Base-by-base conservation (phyloP, 2,329 filamentous ascomycete species). In the Aspergillus puulaauensis region DNA sequence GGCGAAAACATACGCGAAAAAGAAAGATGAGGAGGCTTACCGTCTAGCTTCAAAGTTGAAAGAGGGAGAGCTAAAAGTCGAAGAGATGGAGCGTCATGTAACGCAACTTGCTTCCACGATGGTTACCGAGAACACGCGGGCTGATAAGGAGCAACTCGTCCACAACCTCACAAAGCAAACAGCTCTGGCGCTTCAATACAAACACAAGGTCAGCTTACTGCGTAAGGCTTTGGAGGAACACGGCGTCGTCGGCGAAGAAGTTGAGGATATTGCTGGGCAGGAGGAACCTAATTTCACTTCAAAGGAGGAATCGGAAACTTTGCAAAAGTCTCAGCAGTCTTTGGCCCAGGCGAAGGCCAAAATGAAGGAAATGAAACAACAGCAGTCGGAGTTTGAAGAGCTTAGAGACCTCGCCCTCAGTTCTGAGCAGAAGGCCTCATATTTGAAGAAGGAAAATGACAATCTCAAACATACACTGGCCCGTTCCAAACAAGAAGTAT, bases 1-100 rank as follows among this genome's bases (percentile, higher is more conserved):
- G 24, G 82, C 83, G 17, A 86, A 85, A 68, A 81, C 80, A 41
- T 86, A 82, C 66, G 85, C 85, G 15, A 79, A 77, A 59, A 83
- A 84, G 66, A 86, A 86, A 66, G 85, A 86, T 61, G 68, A 73
- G 3, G 82, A 86, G 65, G 81, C 81, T 17, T 75, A 76, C 15
- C 80, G 83, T 52, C 68, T 86, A 41, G 71, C 75, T 21, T 79
- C 80, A 35, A 79, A 82, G 62, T 74, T 87, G 12, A 77, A 77
- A 57, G 76, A 80, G 52, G 83, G 86, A 61, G 73, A 78, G 52
- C 67, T 70, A 21, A 78, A 74, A 60, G 75, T 78, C 23, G 66
- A 71, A 6, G 73, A 75, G 41, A 78, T 79, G 75, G 77, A 79
- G 61, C 68, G 67, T 7, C 75, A 73, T 54, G 74, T 79, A 15